Evolutionary conservation across 2,329 filamentous ascomycete genomes (phyloP), one percentile per base, ranked within the genome.

Genomic region (Colletotrichum noveboracense): DNA sequence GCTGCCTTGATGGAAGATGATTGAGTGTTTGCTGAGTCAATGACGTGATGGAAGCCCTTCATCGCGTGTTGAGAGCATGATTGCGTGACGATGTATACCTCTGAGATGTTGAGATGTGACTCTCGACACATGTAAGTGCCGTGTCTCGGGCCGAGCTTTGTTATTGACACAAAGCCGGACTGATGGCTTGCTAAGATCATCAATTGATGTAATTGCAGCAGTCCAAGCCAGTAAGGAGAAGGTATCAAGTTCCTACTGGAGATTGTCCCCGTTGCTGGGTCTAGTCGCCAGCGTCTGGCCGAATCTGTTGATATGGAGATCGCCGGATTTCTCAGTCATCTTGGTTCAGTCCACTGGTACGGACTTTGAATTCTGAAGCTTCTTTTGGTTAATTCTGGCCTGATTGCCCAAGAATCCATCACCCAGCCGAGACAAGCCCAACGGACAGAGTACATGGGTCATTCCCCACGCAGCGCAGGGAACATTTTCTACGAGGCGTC

Each of bases 1-100:
- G 96, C 95, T 16, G 97, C 96, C 78, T 86, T 99, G 82, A 95
- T 99, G 95, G 95, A 93, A 72, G 93, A 95, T 77, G 93, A 95
- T 77, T 89, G 78, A 66, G 28, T 30, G 12, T 64, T 26, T 43
- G 21, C 8, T 12, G 18, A 38, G 18, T 36, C 28, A 55, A 56
- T n/a, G 55, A 24, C 55, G 24, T 30, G 36, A 30, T 60, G n/a
- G 28, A 61, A 34, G 10, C 28, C 52, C 7, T 38, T 34, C 32
- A 26, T 34, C 28, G 43, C 26, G n/a, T 36, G 43, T 56, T 24
- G 26, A 61, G 58, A 21, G 26, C 28, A 28, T 38, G 12, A 26
- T 67, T 18, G n/a, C 28, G 28, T 56, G 65, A 16, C 13, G 28
- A 32, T n/a, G n/a, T 13, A 61, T 21, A 18, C 18, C 28, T 24